A percentile compares a stretch with the other conserved stretches of the same genome.
These are phyloP conservation scores for Sparassis latifolia DNA, from an alignment of 1,284 basidiomycete genomes.

Conservation along the genomic window DNA sequence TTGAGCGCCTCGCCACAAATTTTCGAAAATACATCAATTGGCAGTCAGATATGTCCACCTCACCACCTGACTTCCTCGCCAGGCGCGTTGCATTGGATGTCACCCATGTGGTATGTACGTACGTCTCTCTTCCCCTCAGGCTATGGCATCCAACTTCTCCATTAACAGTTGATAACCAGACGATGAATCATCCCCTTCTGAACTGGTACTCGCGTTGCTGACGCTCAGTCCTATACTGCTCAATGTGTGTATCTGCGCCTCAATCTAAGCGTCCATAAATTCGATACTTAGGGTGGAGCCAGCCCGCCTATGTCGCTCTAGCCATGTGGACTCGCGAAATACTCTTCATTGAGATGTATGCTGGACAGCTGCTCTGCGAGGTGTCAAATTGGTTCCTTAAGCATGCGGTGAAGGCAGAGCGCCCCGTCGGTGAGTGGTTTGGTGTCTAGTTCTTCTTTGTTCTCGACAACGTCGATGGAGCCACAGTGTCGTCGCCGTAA, in stretches of 20 bases:
- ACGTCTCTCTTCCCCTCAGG: not conserved
- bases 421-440: constrained; percentile 52
- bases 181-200: constrained; percentile 57
- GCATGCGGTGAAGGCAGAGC: constrained; percentile 60
- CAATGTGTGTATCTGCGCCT: constrained; percentile 42
- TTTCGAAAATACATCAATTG: no score
- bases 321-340: constrained; percentile 74
- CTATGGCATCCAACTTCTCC: not conserved
- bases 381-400: constrained; percentile 69
- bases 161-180: constrained; percentile 36
- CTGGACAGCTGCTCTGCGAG: constrained; percentile 73
- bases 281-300: not conserved
- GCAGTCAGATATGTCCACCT: no score
- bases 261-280: constrained; percentile 5
- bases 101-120: constrained; percentile 63
- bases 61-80: no score
- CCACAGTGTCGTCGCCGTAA: not conserved
- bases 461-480: not conserved
- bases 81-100: constrained; percentile 37
- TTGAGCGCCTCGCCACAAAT: no score
- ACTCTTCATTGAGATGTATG: constrained; percentile 76
- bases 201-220: constrained; percentile 58
- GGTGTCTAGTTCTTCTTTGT: not conserved
- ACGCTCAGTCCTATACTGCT: constrained; percentile 73
- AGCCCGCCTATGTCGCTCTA: constrained; percentile 77